Percentiles rank a stretch among this genome's conserved stretches.
phyloP scores from a whole-genome alignment of 2,329 filamentous ascomycete species.

The Aschersonia sp. region DNA sequence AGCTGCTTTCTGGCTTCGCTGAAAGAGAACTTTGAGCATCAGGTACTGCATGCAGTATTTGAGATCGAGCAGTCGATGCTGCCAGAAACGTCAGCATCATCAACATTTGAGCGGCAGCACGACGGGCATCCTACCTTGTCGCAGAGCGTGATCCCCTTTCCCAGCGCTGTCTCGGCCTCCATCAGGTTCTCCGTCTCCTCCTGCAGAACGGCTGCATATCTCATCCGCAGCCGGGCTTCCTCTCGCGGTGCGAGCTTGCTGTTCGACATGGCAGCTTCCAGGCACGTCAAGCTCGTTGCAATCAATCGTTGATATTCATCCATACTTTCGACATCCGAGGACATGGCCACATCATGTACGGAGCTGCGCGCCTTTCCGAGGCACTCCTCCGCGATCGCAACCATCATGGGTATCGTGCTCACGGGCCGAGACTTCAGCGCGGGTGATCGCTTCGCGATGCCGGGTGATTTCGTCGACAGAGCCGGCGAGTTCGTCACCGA shows the following conservation, averaged over 20 bases:
- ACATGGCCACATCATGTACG: constrained; percentile 29
- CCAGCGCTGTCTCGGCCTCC: constrained; percentile 58
- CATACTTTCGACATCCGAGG: constrained; percentile 25
- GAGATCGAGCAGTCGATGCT: constrained; percentile 38
- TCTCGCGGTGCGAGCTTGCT: constrained; percentile 45
- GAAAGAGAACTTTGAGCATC: constrained; percentile 54
- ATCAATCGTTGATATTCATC: constrained; percentile 60
- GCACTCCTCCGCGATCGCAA: constrained; percentile 65
- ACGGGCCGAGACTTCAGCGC: constrained; percentile 26
- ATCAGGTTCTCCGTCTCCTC: constrained; percentile 66
- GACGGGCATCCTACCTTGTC: constrained; percentile 35
- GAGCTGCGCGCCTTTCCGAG: constrained; percentile 48
- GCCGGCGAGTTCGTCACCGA: constrained; percentile 27
- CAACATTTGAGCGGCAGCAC: background rate
- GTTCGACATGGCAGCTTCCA: constrained; percentile 54
- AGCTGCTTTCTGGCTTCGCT: constrained; percentile 56
- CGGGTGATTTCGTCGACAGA: constrained; percentile 22
- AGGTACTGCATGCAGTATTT: constrained; percentile 69
- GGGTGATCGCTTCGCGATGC: constrained; percentile 26
- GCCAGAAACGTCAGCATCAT: constrained; percentile 1
- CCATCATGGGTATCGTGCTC: constrained; percentile 44
- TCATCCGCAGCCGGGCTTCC: constrained; percentile 54
- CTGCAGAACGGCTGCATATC: constrained; percentile 56
- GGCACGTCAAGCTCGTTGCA: constrained; percentile 56
- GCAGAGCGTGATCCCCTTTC: constrained; percentile 55